Conservation (phyloP, 1,139 yeast genomes). For the Eremothecium coryli region DNA sequence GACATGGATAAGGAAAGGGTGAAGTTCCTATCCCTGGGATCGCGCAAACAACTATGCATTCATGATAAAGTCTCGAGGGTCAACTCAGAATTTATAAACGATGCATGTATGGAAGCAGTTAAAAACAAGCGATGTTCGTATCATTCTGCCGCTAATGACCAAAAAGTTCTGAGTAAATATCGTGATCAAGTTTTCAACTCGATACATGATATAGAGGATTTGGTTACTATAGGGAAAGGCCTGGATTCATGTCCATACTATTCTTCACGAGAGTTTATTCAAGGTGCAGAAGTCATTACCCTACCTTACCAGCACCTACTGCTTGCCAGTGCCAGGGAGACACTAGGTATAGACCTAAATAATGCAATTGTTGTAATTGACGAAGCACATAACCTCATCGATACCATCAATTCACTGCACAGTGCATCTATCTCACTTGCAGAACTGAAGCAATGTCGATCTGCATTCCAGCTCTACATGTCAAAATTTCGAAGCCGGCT, state of each 20-base stretch:
- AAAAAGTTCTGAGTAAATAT: conserved; percentile 36
- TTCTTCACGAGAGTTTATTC: conserved; percentile 49
- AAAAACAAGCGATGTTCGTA: conserved; percentile 46
- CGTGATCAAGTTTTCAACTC: conserved; percentile 52
- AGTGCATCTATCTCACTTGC: conserved; percentile 48
- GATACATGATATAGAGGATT: conserved; percentile 77
- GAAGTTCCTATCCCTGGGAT: conserved; percentile 63
- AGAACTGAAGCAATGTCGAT: conserved; percentile 38
- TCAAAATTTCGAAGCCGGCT: conserved; percentile 52
- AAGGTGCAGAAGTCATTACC: conserved; percentile 62
- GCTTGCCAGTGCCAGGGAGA: conserved; percentile 52
- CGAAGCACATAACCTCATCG: conserved; percentile 86
- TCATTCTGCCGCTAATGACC: conserved; percentile 34
- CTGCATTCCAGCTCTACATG: conserved; percentile 46
- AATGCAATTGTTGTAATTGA: conserved; percentile 72
- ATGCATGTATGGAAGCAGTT: conserved; percentile 72
- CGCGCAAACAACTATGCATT: conserved; percentile 80
- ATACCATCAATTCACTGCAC: conserved; percentile 61
- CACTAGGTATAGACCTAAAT: conserved; percentile 50
- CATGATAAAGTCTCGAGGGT: conserved; percentile 50
- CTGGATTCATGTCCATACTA: conserved; percentile 75
- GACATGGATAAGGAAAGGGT: conserved; percentile 36
- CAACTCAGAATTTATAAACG: conserved; percentile 56
- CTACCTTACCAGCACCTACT: conserved; percentile 78
- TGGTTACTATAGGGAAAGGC: conserved; percentile 50